Evolutionary conservation across 1,139 yeast species (phyloP), one percentile per base, ranked within the genome.

Genomic region (Candida dubliniensis): DNA sequence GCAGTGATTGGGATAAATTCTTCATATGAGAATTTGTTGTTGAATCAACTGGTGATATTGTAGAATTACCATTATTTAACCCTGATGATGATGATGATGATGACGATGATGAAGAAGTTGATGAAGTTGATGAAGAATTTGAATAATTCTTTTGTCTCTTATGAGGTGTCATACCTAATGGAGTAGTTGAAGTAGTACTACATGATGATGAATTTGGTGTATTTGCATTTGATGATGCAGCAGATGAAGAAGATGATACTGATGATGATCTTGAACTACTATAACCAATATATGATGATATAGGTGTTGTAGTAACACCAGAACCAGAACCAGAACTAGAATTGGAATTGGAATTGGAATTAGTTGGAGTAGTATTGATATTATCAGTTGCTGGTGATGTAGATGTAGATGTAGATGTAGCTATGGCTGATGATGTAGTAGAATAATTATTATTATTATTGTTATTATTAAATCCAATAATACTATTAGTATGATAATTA

Each of bases 101-200:
- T n/a, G n/a, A n/a, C n/a, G n/a, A n/a, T n/a, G 23, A 23, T 36
- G 18, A 24, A 8, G 14, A 2, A 33, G 2, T 23, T 23, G 13
- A 12, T 4, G 10, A 2, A 27, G 10, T 31, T n/a, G 24, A n/a
- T n/a, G 44, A 36, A 10, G 36, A 31, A 11, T 24, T 42, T 3
- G 40, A 31, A 26, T 34, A 24, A 23, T 34, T 33, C 36, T 40
- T 41, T 10, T 36, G 41, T 37, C 47, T 44, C 39, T 41, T 44
- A 24, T 38, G 37, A 9, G 44, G 44, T 8, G 44, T 44, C 5
- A 42, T n/a, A 13, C 39, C 35, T 15, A 40, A 31, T 24, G 42
- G 37, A 18, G 42, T 37, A 8, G 42, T 39, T 4, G 42, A n/a
- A 27, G 42, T 30, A 24, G 38, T 35, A 13, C 24, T 34, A 30